phyloP scores from a whole-genome alignment of 805 yeast genomes.

The Wickerhamiella alocasiicola region DNA sequence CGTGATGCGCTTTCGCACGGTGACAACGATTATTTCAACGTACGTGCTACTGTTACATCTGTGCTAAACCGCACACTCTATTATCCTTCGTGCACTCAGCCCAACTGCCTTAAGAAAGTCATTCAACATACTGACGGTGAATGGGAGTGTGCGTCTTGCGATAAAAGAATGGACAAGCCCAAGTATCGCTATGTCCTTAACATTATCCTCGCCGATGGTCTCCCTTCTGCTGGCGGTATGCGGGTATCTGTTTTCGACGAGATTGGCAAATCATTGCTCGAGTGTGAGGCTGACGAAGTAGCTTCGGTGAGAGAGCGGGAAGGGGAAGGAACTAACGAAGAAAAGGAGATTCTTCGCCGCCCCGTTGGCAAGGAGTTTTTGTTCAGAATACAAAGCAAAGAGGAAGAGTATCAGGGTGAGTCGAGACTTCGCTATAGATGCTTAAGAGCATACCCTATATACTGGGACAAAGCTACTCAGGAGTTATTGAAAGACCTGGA shows the following conservation, averaged over 20 bases:
- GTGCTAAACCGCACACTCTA: constrained; percentile 65
- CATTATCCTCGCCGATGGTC: constrained; percentile 73
- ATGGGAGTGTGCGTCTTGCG: constrained; percentile 94
- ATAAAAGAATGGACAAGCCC: constrained; percentile 54
- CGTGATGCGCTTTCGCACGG: constrained; percentile 45
- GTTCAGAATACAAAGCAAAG: constrained; percentile 70
- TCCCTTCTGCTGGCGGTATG: constrained; percentile 29
- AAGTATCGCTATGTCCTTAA: constrained; percentile 68
- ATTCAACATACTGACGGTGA: constrained; percentile 57
- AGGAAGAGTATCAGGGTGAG: constrained; percentile 71
- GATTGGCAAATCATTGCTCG: constrained; percentile 58
- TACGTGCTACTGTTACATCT: constrained; percentile 63
- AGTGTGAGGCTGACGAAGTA: constrained; percentile 51
- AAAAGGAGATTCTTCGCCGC: constrained; percentile 35
- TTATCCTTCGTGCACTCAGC: constrained; percentile 78
- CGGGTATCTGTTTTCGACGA: constrained; percentile 86
- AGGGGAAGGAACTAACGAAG: constrained; percentile 32
- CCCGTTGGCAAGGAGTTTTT: constrained; percentile 55
- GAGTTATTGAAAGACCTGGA: background rate
- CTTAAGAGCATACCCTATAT: constrained; percentile 31
- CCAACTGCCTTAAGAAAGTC: constrained; percentile 75
- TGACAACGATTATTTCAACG: constrained; percentile 62
- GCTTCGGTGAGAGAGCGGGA: constrained; percentile 24
- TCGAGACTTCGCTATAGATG: constrained; percentile 57
- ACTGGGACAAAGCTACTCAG: background rate